These are phyloP conservation scores for Microdochium nivale DNA, from an alignment of 2,329 filamentous ascomycete species.

Conservation along the genomic window DNA sequence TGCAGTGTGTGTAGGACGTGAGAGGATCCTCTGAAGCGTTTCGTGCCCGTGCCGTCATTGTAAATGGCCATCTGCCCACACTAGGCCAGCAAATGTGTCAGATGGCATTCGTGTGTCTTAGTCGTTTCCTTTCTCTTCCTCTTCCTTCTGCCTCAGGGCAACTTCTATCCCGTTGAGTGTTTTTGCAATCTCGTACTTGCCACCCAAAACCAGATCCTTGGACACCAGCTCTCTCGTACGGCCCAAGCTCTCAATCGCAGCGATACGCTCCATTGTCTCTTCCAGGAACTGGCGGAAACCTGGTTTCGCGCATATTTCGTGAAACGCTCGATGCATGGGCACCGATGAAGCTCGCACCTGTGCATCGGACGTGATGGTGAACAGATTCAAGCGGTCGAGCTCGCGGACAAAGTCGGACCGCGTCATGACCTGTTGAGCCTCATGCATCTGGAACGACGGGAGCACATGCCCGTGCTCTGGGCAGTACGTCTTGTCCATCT, in stretches of 20 bases:
- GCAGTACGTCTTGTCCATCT: conserved; percentile 59
- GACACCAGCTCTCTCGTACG: conserved; percentile 91
- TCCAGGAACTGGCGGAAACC: conserved; percentile 80
- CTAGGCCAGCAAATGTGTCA: too few relatives aligned
- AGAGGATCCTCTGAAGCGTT: too few relatives aligned
- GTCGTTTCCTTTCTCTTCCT: conserved; percentile 18
- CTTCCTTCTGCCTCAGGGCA: conserved; percentile 32
- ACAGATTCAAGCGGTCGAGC: conserved; percentile 90
- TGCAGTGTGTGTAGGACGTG: too few relatives aligned
- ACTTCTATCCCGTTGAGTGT: conserved; percentile 24
- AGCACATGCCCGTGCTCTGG: conserved; percentile 62
- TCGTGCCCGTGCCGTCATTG: too few relatives aligned
- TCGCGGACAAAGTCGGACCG: conserved; percentile 87
- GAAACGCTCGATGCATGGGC: conserved; percentile 91
- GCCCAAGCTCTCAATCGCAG: conserved; percentile 87
- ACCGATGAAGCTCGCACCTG: conserved; percentile 89
- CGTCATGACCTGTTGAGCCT: conserved; percentile 89
- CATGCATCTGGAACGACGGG: conserved; percentile 72
- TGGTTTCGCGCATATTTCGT: conserved; percentile 65
- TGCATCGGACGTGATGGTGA: conserved; percentile 82
- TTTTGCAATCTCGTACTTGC: conserved; percentile 60
- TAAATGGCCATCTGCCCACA: too few relatives aligned
- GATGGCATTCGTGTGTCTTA: too few relatives aligned
- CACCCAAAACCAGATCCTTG: conserved; percentile 83
- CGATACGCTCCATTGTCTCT: conserved; percentile 73